Conservation (phyloP, 208 protist genomes). For the Trichomonas tenax region DNA sequence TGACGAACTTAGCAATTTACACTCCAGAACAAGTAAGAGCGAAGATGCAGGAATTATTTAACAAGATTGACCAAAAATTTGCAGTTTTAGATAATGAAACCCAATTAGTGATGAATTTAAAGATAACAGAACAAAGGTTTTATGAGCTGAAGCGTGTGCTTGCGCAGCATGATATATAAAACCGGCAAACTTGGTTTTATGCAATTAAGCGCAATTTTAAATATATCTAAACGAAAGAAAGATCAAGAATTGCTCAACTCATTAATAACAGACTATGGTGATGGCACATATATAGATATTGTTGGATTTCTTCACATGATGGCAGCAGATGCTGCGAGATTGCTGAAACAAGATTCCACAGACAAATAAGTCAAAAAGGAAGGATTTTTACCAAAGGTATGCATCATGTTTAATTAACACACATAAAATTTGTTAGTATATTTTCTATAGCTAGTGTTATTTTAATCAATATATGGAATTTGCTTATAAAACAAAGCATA, state of each 20-base stretch:
- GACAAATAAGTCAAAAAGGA: background rate
- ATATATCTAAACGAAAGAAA: background rate
- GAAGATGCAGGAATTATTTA: background rate
- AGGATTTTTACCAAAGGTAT: background rate
- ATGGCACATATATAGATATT: background rate
- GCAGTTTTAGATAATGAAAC: background rate
- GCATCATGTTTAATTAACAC: background rate
- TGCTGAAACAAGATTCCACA: background rate
- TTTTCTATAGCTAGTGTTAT: too few species aligned
- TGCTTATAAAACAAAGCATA: too few species aligned
- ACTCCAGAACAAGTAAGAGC: background rate
- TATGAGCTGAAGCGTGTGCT: background rate
- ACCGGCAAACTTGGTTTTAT: background rate
- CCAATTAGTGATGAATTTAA: background rate
- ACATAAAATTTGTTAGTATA: too few species aligned
- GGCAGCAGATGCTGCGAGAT: background rate
- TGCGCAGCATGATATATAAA: background rate
- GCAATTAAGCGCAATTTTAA: background rate
- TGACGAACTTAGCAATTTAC: background rate
- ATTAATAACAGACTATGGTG: background rate
- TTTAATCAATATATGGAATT: too few species aligned
- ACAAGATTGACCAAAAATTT: background rate
- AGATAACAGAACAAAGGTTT: background rate
- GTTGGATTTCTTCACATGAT: background rate
- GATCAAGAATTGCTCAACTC: background rate